Evolutionary conservation across 2,329 filamentous ascomycete genomes (phyloP).

Genomic region (Paramyrothecium sp.): DNA sequence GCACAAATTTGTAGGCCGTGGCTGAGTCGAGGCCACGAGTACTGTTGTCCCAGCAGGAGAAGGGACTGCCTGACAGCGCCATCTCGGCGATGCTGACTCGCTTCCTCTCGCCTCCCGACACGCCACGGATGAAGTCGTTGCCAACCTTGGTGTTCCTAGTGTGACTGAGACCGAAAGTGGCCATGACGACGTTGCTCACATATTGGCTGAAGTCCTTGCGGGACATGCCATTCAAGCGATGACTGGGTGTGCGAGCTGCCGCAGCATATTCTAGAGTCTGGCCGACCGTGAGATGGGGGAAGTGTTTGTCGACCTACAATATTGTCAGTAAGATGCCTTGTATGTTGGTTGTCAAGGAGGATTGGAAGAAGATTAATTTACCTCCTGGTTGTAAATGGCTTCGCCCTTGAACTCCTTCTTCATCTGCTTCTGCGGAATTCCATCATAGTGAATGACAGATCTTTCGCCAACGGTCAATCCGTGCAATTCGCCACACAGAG

Average conservation of each 20-base stretch:
- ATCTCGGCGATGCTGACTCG: conserved; percentile 82
- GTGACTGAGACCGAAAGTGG: conserved; percentile 70
- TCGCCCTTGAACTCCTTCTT: conserved; percentile 61
- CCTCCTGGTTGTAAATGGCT: conserved; percentile 75
- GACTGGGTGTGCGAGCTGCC: conserved; percentile 64
- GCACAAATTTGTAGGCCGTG: conserved; percentile 71
- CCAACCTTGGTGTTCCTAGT: conserved; percentile 73
- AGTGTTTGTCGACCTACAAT: conserved; percentile 64
- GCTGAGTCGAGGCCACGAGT: conserved; percentile 72
- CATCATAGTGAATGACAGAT: conserved; percentile 61
- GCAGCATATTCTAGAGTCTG: conserved; percentile 74
- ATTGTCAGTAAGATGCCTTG: background rate
- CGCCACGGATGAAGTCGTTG: conserved; percentile 70
- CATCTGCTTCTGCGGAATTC: conserved; percentile 53
- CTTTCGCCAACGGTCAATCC: conserved; percentile 51
- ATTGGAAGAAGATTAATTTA: conserved; percentile 4
- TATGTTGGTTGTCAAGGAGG: fast-evolving
- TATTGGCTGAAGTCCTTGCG: conserved; percentile 59
- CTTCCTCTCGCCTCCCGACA: conserved; percentile 72
- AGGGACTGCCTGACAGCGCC: conserved; percentile 59
- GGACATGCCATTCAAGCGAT: conserved; percentile 61
- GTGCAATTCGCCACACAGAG: conserved; percentile 58
- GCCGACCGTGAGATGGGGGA: conserved; percentile 73
- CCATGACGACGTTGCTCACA: conserved; percentile 66
- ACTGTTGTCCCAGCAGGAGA: conserved; percentile 68